Evolutionary conservation across 352 stramenopile genomes (phyloP).

Genomic region (Phytophthora lateralis): DNA sequence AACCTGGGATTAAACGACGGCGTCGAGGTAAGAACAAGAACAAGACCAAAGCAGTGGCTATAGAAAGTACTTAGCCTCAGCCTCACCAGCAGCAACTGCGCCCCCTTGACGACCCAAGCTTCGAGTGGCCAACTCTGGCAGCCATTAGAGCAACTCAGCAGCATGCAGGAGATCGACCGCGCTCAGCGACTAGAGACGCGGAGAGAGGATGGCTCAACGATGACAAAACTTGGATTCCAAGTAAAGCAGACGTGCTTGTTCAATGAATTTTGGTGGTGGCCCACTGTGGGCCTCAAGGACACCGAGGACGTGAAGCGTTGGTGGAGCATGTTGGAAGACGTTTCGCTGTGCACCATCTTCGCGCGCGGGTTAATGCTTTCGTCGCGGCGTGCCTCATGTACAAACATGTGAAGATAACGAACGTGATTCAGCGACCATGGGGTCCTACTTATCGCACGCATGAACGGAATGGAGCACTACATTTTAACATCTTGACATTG

Average conservation of each 20-base stretch:
- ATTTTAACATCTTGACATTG: slow-evolving; percentile 16
- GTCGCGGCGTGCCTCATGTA: slow-evolving; percentile 10
- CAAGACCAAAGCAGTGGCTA: not conserved
- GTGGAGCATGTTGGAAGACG: not conserved
- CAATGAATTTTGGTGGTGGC: slow-evolving; percentile 8
- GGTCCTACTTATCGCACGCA: slow-evolving; percentile 16
- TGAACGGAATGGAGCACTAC: slow-evolving; percentile 15
- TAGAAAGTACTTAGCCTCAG: not conserved
- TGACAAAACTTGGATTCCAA: slow-evolving; percentile 10
- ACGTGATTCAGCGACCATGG: slow-evolving; percentile 17
- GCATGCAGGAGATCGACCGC: not conserved
- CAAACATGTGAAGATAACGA: slow-evolving; percentile 14
- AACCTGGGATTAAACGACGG: not conserved
- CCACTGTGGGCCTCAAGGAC: slow-evolving; percentile 11
- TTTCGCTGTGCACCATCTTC: not conserved
- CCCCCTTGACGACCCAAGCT: slow-evolving; percentile 1
- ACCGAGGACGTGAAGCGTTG: slow-evolving; percentile 3
- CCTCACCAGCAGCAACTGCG: not conserved
- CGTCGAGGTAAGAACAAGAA: not conserved
- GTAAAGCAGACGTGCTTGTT: not conserved
- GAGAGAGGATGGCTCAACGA: slow-evolving; percentile 4
- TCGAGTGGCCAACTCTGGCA: slow-evolving; percentile 4
- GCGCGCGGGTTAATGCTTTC: slow-evolving; percentile 9
- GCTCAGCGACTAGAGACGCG: not conserved
- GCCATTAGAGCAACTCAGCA: not conserved